Evolutionary conservation across 2,329 filamentous ascomycete genomes (phyloP), one percentile per base, ranked within the genome.

Genomic region (Sclerotinia glacialis): DNA sequence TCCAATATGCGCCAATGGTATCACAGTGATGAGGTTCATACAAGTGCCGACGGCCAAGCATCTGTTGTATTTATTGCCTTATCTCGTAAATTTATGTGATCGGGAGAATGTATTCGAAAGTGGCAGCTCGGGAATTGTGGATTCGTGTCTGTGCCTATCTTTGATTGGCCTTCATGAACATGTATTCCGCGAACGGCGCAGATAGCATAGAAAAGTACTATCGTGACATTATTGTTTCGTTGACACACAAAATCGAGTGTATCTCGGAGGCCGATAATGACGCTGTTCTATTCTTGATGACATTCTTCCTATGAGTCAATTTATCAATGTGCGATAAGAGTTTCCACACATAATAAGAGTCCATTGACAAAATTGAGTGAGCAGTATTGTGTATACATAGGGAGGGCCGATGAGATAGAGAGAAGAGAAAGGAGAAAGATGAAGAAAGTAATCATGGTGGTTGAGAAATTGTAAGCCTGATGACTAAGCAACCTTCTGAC

Each of bases 1-100:
- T 40, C 44, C 44, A 60, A 37, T 49, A 49, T 61, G n/a, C 16
- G 58, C 58, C 58, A 61, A 61, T 50, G 31, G n/a, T 37, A 61
- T 37, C n/a, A 7, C 23, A 14, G 34, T 11, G 58, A 26, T 37
- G 28, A 23, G 14, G n/a, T 40, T 18, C 14, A 3, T 40, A 26
- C 31, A 37, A 61, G n/a, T 61, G 44, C 58, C 58, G 28, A 18
- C 31, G 9, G 21, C 56, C 12, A 60, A 26, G 28, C n/a, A 42
- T 31, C 9, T 3, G 34, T 56, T 7, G n/a, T 21, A 59, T 18
- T n/a, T 21, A 59, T 18, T n/a, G 16, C 28, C 56, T 60, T 60
- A 61, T 61, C 58, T 60, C 44, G 28, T n/a, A 26, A 49, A 21
- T 21, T 26, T n/a, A 50, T 49, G 16, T 49, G 18, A 14, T 7